phyloP scores from a whole-genome alignment of 768 basidiomycete species.

The Pleurotus platypus region DNA sequence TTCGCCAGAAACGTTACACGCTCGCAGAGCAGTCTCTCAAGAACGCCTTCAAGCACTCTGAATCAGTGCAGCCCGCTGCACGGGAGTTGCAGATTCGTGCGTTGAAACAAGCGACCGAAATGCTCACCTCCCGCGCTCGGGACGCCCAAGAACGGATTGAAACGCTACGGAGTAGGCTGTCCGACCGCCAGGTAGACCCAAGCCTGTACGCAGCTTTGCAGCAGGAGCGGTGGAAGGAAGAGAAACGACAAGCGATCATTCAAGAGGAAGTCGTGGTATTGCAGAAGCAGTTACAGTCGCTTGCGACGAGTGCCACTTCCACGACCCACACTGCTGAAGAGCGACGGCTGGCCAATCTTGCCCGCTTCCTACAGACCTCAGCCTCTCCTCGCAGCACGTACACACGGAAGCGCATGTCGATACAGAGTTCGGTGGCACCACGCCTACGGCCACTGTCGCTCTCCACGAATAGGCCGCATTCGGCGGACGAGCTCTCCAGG shows the following conservation, averaged over 20 bases:
- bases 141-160: constrained; percentile 37
- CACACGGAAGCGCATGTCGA: background rate
- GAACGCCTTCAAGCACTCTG: constrained; percentile 27
- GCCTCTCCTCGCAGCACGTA: background rate
- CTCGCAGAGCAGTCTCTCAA: constrained; percentile 40
- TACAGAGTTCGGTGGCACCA: background rate
- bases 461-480: background rate
- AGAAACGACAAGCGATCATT: constrained; percentile 34
- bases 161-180: background rate
- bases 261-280: constrained; percentile 32
- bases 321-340: background rate
- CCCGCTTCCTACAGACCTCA: background rate
- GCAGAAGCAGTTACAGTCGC: constrained; percentile 28
- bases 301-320: constrained; percentile 10
- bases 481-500: background rate
- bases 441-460: background rate
- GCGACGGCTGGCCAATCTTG: background rate
- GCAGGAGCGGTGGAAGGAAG: constrained; percentile 49
- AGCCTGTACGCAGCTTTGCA: constrained; percentile 32
- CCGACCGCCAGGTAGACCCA: constrained; percentile 28
- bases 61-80: constrained; percentile 27
- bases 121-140: constrained; percentile 39
- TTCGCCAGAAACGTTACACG: constrained; percentile 36
- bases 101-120: constrained; percentile 38
- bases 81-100: constrained; percentile 44